Percentiles rank a stretch among this genome's conserved stretches.
These are phyloP conservation scores for Hymenoscyphus scutula DNA, from an alignment of 2,329 filamentous ascomycete genomes.

Conservation along the genomic window DNA sequence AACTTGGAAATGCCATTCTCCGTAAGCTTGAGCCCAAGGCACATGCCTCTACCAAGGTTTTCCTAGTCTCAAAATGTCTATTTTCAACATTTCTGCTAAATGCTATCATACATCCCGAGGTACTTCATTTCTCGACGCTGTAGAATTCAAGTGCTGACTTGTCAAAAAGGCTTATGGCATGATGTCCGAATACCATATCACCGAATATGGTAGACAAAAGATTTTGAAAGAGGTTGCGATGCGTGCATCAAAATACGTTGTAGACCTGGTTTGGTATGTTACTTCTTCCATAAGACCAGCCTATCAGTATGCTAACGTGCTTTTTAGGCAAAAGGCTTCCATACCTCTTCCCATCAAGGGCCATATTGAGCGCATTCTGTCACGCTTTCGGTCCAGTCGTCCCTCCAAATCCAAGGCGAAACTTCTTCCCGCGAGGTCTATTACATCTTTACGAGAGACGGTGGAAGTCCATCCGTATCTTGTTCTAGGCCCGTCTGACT, in stretches of 20 bases:
- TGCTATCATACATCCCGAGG: slow-evolving; percentile 86
- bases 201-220: slow-evolving; percentile 83
- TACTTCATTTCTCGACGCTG: slow-evolving; percentile 38
- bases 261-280: slow-evolving; percentile 64
- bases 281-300: not conserved
- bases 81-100: slow-evolving; percentile 84
- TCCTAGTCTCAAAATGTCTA: slow-evolving; percentile 87
- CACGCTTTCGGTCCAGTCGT: slow-evolving; percentile 51
- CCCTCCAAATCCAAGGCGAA: slow-evolving; percentile 50
- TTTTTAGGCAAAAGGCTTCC: slow-evolving; percentile 41
- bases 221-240: slow-evolving; percentile 77
- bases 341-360: slow-evolving; percentile 60
- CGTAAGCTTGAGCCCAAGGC: slow-evolving; percentile 70
- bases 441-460: slow-evolving; percentile 72
- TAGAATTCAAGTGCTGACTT: slow-evolving; percentile 21
- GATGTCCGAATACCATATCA: slow-evolving; percentile 89
- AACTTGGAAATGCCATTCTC: slow-evolving; percentile 81
- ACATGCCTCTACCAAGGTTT: slow-evolving; percentile 73
- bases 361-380: slow-evolving; percentile 71
- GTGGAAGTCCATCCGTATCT: slow-evolving; percentile 76
- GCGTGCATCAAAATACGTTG: slow-evolving; percentile 74
- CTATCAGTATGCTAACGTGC: not conserved
- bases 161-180: slow-evolving; percentile 55
- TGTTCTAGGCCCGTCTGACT: slow-evolving; percentile 74
- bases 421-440: slow-evolving; percentile 67